Evolutionary conservation across 176 grass and related monocot species (phyloP).

Genomic region (Rhynchospora breviuscula): DNA sequence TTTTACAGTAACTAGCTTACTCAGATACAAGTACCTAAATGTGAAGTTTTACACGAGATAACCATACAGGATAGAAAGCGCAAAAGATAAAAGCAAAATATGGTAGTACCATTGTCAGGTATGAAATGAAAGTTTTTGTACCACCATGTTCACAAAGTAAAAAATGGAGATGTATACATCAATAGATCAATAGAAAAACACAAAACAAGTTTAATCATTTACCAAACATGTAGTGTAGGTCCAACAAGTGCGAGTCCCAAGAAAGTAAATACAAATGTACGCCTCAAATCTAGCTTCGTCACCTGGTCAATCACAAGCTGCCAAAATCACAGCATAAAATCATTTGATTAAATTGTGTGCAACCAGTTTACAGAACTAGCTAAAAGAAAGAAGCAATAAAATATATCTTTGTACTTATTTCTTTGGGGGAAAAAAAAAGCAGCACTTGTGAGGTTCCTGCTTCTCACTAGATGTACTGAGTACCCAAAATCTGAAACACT

Average conservation of each 20-base stretch:
- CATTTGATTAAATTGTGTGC: not conserved
- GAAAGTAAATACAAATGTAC: slow-evolving; percentile 82
- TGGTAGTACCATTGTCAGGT: not conserved
- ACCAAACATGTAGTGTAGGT: slow-evolving; percentile 79
- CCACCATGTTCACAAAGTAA: not conserved
- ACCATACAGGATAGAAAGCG: slow-evolving; percentile 11
- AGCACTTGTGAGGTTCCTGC: not conserved
- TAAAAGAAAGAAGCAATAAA: not conserved
- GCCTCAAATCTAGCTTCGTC: slow-evolving; percentile 57
- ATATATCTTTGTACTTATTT: not conserved
- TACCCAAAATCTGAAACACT: not conserved
- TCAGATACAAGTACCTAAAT: slow-evolving; percentile 88
- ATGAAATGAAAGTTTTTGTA: not conserved
- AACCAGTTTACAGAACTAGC: not conserved
- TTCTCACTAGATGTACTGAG: not conserved
- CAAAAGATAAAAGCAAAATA: not conserved
- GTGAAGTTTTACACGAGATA: slow-evolving; percentile 12
- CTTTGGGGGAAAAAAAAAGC: not conserved
- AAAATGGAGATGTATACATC: not conserved
- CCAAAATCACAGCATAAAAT: not conserved
- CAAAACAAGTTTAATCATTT: slow-evolving; percentile 15
- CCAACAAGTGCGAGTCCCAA: slow-evolving; percentile 74
- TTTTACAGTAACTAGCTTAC: slow-evolving; percentile 54
- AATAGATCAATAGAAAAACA: slow-evolving; percentile 8
- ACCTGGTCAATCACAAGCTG: slow-evolving; percentile 66